Conservation (phyloP, 2,329 filamentous ascomycete genomes). For the Cercospora berteroae region DNA sequence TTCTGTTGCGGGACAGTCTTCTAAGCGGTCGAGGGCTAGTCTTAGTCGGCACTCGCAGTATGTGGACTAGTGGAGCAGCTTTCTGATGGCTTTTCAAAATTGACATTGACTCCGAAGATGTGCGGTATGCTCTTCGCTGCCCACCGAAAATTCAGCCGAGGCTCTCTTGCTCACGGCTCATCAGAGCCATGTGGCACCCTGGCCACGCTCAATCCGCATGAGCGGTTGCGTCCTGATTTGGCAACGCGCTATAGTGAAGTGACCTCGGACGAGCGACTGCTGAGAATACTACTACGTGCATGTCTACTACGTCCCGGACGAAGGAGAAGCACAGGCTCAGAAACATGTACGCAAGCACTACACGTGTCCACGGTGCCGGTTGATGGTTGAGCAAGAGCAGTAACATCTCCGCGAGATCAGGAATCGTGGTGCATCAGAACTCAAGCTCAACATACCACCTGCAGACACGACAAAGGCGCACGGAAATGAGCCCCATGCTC, state of each 20-base stretch:
- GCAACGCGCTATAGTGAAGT: neutral
- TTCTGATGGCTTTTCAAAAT: neutral
- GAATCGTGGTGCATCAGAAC: neutral
- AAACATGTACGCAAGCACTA: neutral
- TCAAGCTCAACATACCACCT: neutral
- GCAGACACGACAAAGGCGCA: neutral
- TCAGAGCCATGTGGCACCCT: neutral
- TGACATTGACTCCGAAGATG: neutral
- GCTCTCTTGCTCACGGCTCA: neutral
- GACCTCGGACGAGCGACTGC: neutral
- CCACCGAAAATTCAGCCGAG: neutral
- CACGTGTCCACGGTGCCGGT: neutral
- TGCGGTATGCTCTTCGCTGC: neutral
- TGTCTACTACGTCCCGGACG: too few relatives aligned
- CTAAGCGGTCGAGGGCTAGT: slow-evolving; percentile 1
- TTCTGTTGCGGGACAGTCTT: neutral
- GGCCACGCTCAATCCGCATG: neutral
- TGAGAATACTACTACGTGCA: neutral
- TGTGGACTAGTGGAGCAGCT: neutral
- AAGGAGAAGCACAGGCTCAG: neutral
- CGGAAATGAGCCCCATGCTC: neutral
- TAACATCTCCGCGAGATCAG: neutral
- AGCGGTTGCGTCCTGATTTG: neutral
- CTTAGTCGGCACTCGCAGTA: neutral
- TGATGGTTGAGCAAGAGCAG: neutral